Conservation (phyloP, 1,139 yeast species). For the Debaryomyces subglobosus region DNA sequence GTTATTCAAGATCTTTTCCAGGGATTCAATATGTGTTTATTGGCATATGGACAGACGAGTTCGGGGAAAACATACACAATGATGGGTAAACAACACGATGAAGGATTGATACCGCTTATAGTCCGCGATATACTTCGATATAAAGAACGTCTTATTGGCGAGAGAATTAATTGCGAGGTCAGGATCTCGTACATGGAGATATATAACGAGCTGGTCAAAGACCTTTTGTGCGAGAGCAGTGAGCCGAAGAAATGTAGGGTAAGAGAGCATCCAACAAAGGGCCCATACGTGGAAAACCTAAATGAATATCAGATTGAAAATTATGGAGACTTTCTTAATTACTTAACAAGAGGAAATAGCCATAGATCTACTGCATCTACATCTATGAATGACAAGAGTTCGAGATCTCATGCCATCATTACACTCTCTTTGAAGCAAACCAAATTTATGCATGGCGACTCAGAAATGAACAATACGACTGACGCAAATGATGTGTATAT, state of each 20-base stretch:
- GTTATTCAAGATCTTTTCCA: conserved; percentile 63
- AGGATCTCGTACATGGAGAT: conserved; percentile 68
- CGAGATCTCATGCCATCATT: conserved; percentile 79
- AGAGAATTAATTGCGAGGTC: conserved; percentile 54
- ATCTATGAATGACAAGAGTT: conserved; percentile 66
- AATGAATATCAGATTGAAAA: conserved; percentile 49
- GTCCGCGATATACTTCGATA: conserved; percentile 55
- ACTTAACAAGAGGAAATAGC: conserved; percentile 49
- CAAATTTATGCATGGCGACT: conserved; percentile 44
- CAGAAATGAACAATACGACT: conserved; percentile 14
- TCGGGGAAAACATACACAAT: conserved; percentile 73
- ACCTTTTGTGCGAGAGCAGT: conserved; percentile 41
- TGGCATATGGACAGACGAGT: conserved; percentile 83
- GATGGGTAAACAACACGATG: conserved; percentile 59
- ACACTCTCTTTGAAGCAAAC: conserved; percentile 65
- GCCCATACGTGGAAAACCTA: conserved; percentile 73
- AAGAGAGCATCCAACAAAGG: conserved; percentile 61
- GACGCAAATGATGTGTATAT: conserved; percentile 26
- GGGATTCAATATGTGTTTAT: conserved; percentile 74
- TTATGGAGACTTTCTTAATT: conserved; percentile 46
- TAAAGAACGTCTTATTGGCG: conserved; percentile 41
- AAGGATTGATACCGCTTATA: conserved; percentile 65
- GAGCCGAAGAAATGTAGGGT: conserved; percentile 44
- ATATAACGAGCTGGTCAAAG: conserved; percentile 72
- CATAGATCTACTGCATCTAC: conserved; percentile 71